phyloP scores from a whole-genome alignment of 768 basidiomycete species.

The Tremella mesenterica region DNA sequence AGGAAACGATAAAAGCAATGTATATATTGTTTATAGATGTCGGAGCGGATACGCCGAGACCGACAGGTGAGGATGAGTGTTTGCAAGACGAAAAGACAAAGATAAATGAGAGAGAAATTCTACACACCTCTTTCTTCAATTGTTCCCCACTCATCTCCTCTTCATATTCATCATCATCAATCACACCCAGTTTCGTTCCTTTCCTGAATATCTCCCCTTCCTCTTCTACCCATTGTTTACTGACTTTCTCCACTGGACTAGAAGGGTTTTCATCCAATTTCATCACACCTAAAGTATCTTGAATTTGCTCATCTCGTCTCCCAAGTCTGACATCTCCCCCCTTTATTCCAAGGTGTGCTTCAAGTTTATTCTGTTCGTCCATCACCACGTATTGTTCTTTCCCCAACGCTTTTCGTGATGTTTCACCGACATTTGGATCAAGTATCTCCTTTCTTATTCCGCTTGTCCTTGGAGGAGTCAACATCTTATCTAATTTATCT shows the following conservation, averaged over 20 bases:
- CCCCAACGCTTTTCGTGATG: background rate
- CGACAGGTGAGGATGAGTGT: too few relatives aligned
- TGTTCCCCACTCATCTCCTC: constrained; percentile 64
- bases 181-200: constrained; percentile 57
- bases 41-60: too few relatives aligned
- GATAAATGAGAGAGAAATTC: background rate
- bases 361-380: too few relatives aligned
- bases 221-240: constrained; percentile 68
- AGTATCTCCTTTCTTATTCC: background rate
- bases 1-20: too few relatives aligned
- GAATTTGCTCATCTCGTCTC: background rate
- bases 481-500: background rate
- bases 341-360: background rate
- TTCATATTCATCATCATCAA: constrained; percentile 64
- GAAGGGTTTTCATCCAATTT: constrained; percentile 12
- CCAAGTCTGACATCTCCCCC: background rate
- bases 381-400: too few relatives aligned
- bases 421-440: background rate
- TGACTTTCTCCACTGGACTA: constrained; percentile 26
- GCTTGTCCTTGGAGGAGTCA: background rate
- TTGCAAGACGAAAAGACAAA: too few relatives aligned
- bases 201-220: constrained; percentile 96
- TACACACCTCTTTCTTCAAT: constrained; percentile 53
- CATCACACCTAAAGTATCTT: constrained; percentile 6
- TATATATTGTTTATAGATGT: too few relatives aligned